Evolutionary conservation across 2,329 filamentous ascomycete species (phyloP).

Genomic region (Dothideomycetes sp.): DNA sequence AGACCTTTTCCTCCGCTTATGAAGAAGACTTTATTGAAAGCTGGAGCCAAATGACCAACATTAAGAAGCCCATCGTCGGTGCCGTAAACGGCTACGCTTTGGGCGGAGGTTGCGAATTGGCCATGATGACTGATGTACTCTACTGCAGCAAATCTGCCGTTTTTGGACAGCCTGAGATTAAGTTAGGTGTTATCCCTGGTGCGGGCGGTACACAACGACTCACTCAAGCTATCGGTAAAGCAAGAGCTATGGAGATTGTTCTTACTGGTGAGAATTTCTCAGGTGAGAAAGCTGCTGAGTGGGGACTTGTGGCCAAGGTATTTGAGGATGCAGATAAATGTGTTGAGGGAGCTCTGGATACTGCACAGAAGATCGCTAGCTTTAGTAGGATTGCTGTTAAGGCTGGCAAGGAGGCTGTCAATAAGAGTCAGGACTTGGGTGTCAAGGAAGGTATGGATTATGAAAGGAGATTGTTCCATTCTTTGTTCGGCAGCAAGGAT

Average conservation of each 20-base stretch:
- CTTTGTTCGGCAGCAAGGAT: slow-evolving; percentile 85
- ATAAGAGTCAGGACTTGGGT: slow-evolving; percentile 90
- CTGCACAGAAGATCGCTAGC: slow-evolving; percentile 80
- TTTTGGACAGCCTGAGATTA: slow-evolving; percentile 96
- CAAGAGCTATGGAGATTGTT: slow-evolving; percentile 83
- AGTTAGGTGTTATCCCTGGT: slow-evolving; percentile 84
- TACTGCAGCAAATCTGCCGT: slow-evolving; percentile 81
- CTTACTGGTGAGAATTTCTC: slow-evolving; percentile 77
- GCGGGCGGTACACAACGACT: slow-evolving; percentile 86
- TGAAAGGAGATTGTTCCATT: slow-evolving; percentile 88
- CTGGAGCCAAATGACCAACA: slow-evolving; percentile 74
- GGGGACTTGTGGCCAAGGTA: slow-evolving; percentile 78
- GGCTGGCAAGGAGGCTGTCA: slow-evolving; percentile 95
- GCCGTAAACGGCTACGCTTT: slow-evolving; percentile 92
- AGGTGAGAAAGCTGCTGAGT: slow-evolving; percentile 74
- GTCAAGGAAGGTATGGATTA: slow-evolving; percentile 88
- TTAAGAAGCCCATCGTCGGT: slow-evolving; percentile 91
- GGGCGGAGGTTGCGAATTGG: slow-evolving; percentile 90
- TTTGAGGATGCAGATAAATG: slow-evolving; percentile 75
- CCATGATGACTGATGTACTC: slow-evolving; percentile 93
- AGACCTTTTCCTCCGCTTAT: slow-evolving; percentile 84
- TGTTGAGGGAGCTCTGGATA: slow-evolving; percentile 70
- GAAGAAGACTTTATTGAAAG: slow-evolving; percentile 85
- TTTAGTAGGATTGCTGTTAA: slow-evolving; percentile 81
- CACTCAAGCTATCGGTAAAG: slow-evolving; percentile 60